Base-by-base conservation (phyloP, 2,329 filamentous ascomycete species). In the Trichoderma sp. region DNA sequence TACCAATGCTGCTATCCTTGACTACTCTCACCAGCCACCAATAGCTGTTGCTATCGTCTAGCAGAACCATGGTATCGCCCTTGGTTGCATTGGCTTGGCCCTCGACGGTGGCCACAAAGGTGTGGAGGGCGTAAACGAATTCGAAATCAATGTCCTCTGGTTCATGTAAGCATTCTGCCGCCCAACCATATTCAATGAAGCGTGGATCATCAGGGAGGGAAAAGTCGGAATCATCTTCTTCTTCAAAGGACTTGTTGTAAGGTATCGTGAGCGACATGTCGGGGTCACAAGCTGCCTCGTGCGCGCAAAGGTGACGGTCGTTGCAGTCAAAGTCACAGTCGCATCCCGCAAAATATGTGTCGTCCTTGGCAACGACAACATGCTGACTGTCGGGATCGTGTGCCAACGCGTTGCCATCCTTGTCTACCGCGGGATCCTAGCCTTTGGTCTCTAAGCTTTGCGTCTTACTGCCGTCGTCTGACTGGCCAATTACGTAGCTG, bases 111-210 rank as follows among this genome's bases (percentile, higher is more conserved):
- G 96, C 96, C 75, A 98, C 93, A 79, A 99, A 99, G 3, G 95
- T 99, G 81, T 98, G 96, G 72, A 99, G 86, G 32, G 96, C 96
- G 84, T 99, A 99, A 73, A 99, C 96, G 83, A 98, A 98, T 81
- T 98, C 95, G 85, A 99, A 98, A 87, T 99, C 96, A 83, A 99
- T 99, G 79, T 99, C 96, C 89, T 99, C 96, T 98, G 86, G 82
- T 83, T 91, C 87, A 87, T 89, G 92, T 97, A 94, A 97, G 94
- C 91, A 92, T 85, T 93, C 89, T 84, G 88, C 88, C 81, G 87
- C 90, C 91, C 91, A 95, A 73, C 90, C 91, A 76, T 88, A 90
- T 81, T 93, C 90, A 86, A 92, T 82, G 82, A 89, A 92, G 82
- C 86, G 86, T 73, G 86, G 80, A 79, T 92, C 86, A 80, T 86